phyloP scores from a whole-genome alignment of 306 rosid genomes.

The Canavalia gladiata region DNA sequence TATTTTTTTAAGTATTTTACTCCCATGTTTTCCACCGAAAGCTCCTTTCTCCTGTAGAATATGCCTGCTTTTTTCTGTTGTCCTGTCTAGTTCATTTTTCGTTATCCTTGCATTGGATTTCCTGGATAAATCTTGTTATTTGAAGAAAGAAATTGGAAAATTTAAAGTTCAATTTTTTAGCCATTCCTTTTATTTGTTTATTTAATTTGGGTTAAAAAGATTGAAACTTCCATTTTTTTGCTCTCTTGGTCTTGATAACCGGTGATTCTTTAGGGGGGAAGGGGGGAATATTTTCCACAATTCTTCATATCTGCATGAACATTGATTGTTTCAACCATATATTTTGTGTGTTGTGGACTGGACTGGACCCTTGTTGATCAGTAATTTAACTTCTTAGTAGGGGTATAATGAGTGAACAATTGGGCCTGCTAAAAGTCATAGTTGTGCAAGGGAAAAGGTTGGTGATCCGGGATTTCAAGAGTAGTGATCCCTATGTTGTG shows the following conservation, averaged over 20 bases:
- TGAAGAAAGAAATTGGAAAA: neutral
- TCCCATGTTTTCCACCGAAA: neutral
- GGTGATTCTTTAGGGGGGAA: neutral
- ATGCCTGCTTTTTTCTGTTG: conserved; percentile 26
- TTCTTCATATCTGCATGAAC: neutral
- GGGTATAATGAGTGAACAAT: conserved; percentile 68
- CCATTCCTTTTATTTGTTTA: neutral
- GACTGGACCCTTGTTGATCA: conserved; percentile 4
- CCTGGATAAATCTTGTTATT: neutral
- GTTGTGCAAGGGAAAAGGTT: conserved; percentile 86
- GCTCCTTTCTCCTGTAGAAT: conserved; percentile 13
- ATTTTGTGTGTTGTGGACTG: conserved; percentile 23
- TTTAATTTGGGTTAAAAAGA: neutral
- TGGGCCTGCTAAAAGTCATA: conserved; percentile 76
- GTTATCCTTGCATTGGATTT: neutral
- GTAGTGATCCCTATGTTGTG: conserved; percentile 96
- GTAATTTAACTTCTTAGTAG: conserved; percentile 25
- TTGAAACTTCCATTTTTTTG: neutral
- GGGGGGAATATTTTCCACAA: conserved; percentile 19
- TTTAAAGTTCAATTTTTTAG: neutral
- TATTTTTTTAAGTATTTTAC: neutral
- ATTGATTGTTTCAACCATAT: neutral
- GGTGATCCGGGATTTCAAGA: conserved; percentile 95
- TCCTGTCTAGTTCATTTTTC: conserved; percentile 15
- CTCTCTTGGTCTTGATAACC: neutral